Percentiles rank a stretch among this genome's conserved stretches.
Conservation (phyloP, 345 rosid species). For the Salix koriyanagi region DNA sequence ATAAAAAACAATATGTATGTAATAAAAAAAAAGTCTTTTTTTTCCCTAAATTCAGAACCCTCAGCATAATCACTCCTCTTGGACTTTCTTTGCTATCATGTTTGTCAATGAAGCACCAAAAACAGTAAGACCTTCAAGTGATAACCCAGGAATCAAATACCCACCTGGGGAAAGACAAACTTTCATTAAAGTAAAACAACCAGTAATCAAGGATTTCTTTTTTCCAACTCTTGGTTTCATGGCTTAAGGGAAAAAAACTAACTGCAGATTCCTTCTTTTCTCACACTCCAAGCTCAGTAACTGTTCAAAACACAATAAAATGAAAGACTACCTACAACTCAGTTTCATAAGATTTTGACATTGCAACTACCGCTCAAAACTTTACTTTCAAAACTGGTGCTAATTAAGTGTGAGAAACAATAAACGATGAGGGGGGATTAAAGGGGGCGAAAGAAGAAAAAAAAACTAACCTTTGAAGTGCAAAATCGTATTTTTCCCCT, state of each 20-base stretch:
- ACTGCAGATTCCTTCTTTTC: not conserved
- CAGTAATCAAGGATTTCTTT: not conserved
- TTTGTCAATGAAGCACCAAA: not conserved
- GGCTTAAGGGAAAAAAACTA: not conserved
- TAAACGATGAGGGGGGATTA: not conserved
- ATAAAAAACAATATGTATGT: too few species aligned
- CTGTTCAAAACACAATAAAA: slow-evolving; percentile 18
- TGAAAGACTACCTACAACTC: slow-evolving; percentile 26
- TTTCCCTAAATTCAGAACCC: not conserved
- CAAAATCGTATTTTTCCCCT: slow-evolving; percentile 13
- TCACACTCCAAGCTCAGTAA: slow-evolving; percentile 10
- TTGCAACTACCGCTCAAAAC: not conserved
- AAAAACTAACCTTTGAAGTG: slow-evolving; percentile 17
- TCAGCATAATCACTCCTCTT: not conserved
- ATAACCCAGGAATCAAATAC: not conserved
- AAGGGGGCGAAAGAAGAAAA: not conserved
- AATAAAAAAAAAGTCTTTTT: not conserved
- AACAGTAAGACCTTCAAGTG: slow-evolving; percentile 11
- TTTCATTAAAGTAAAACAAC: not conserved
- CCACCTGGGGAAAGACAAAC: not conserved
- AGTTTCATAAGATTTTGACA: not conserved
- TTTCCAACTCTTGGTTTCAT: not conserved
- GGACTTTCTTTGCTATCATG: slow-evolving; percentile 2
- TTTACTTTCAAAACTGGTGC: not conserved
- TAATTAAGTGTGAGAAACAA: not conserved